Evolutionary conservation across 305 asterid species (phyloP), one percentile per base, ranked within the genome.

Genomic region (Vinca major): DNA sequence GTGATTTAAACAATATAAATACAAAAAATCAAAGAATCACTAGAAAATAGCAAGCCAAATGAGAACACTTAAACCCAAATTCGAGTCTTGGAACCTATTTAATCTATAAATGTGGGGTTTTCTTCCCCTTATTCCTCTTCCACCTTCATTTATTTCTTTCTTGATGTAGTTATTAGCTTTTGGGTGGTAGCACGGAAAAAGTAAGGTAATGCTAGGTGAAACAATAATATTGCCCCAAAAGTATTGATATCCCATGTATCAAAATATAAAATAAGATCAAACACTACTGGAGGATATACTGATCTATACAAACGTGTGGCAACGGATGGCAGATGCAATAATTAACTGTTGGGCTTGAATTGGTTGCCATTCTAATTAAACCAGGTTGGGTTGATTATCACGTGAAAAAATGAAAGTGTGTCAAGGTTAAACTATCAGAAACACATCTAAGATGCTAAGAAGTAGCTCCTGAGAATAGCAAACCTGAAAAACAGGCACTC

Each of bases 401-500:
- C 11, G 3, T 21, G 40, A 9, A 55, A 55, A 10, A 0, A 8
- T 55, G 37, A 1, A 8, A 20, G 21, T 39, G 26, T 61, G 41
- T 14, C 48, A 37, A 39, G 16, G 44, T 21, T 2, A 26, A 3
- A 7, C 13, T 6, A 4, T 58, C 17, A 20, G 43, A 51, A 52
- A 62, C 62, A 26, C 63, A 43, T 36, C 11, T 21, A 63, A 26
- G 51, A 53, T 9, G 39, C 43, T 47, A 66, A 14, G 40, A 17
- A 43, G 52, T 60, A 33, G 54, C 61, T 51, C 16, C 47, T 21
- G 21, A 57, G 56, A 52, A 65, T 33, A 53, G 60, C 64, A 36
- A 79, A 92, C 97, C 98, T 90, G 97, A 75, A 89, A 90, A 82
- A 92, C 93, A 51, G 98, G 98, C 76, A 92, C 97, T 83, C 97